These are phyloP conservation scores for Penicillium sp. DNA, from an alignment of 2,329 filamentous ascomycete species.

Conservation along the genomic window DNA sequence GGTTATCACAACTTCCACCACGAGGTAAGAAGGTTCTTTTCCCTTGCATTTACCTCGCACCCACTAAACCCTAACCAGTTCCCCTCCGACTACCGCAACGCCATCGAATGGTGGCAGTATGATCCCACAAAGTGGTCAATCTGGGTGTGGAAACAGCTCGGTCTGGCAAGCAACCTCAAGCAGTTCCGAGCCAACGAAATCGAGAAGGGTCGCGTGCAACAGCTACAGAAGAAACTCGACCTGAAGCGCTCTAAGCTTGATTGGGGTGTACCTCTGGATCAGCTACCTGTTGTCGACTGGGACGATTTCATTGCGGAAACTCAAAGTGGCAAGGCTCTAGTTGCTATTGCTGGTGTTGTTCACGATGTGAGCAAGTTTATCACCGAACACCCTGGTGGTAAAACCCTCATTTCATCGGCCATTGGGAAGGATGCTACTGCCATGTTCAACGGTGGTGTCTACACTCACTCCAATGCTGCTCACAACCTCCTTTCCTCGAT, in stretches of 20 bases:
- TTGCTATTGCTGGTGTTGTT: conserved; percentile 78
- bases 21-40: conserved; percentile 45
- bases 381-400: conserved; percentile 83
- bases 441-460: conserved; percentile 89
- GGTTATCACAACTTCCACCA: conserved; percentile 92
- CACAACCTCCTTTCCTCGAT: conserved; percentile 87
- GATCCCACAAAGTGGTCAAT: conserved; percentile 86
- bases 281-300: conserved; percentile 81
- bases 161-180: conserved; percentile 82
- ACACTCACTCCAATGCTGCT: conserved; percentile 83
- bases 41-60: neutral
- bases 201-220: conserved; percentile 85
- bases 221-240: conserved; percentile 88
- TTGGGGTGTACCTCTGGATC: conserved; percentile 81
- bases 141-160: conserved; percentile 72
- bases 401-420: conserved; percentile 76
- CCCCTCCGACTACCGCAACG: conserved; percentile 83
- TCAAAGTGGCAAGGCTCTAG: conserved; percentile 72
- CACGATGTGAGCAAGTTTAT: conserved; percentile 83
- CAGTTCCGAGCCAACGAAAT: conserved; percentile 90
- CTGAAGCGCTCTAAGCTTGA: conserved; percentile 77
- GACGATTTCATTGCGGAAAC: conserved; percentile 76
- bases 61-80: conserved; percentile 45
- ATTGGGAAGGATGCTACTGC: conserved; percentile 86
- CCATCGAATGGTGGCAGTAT: conserved; percentile 81